Percentiles rank a stretch among this genome's conserved stretches.
Conservation (phyloP, 2,329 filamentous ascomycete genomes). For the Colletotrichum musae region DNA sequence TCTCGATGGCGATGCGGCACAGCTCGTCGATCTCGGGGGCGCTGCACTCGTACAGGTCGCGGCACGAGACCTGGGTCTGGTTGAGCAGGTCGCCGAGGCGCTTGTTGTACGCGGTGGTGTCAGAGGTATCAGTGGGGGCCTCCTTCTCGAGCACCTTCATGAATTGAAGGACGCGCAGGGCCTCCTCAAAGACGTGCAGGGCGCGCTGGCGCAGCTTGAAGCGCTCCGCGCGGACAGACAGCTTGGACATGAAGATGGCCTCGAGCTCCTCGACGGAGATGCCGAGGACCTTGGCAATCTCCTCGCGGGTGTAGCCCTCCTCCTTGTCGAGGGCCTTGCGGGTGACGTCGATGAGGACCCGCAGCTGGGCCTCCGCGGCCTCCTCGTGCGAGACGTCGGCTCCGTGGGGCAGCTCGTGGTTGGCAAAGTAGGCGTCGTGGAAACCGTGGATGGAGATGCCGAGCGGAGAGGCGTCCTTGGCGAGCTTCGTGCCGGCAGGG, state of each 20-base stretch:
- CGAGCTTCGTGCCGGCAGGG: constrained; percentile 72
- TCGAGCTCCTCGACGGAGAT: constrained; percentile 81
- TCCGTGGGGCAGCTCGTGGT: constrained; percentile 56
- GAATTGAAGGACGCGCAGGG: constrained; percentile 87
- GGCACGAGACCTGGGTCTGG: constrained; percentile 88
- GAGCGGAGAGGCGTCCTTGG: constrained; percentile 84
- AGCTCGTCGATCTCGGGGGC: constrained; percentile 93
- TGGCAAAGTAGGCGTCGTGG: constrained; percentile 84
- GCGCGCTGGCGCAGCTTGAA: constrained; percentile 93
- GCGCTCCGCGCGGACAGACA: constrained; percentile 87
- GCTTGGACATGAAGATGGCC: constrained; percentile 84
- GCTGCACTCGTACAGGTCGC: constrained; percentile 90
- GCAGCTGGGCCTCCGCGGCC: constrained; percentile 74
- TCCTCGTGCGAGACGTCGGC: constrained; percentile 43
- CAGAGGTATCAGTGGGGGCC: constrained; percentile 55
- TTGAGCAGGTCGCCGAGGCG: constrained; percentile 89
- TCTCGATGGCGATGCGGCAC: constrained; percentile 82
- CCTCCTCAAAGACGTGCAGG: constrained; percentile 92
- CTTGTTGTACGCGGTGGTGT: constrained; percentile 73
- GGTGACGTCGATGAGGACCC: constrained; percentile 78
- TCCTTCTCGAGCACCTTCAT: constrained; percentile 78
- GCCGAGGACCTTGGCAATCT: constrained; percentile 81
- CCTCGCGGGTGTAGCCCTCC: constrained; percentile 89
- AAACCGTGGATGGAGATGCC: constrained; percentile 88
- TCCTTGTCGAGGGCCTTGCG: constrained; percentile 81